Evolutionary conservation across 176 grass and related monocot species (phyloP), one percentile per base, ranked within the genome.

Genomic region (Dendrocalamus sinicus): DNA sequence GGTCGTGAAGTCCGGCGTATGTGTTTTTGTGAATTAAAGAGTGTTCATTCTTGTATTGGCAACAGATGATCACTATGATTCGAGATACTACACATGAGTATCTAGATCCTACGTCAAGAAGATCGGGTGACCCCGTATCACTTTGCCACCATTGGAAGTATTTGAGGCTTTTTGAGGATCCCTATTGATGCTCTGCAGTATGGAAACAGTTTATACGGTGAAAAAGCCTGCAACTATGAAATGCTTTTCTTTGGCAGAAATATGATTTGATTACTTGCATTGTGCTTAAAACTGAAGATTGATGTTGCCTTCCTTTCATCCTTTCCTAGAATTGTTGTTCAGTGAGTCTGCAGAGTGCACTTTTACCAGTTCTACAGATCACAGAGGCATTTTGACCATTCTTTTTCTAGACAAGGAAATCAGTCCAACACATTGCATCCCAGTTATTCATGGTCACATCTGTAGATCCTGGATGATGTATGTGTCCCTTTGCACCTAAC

Each of bases 381-480:
- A 12, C 41, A 26, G 8, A n/a, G 51, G 9, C 19, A 76, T 76
- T 35, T 40, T 3, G 10, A 5, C 45, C 48, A 10, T 53, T 23
- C 40, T 63, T 79, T 64, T 79, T 61, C 23, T 65, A 51, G 37
- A 78, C 75, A 77, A 24, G 7, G n/a, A 20, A 44, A 61, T 68
- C 59, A 50, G 11, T 68, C 51, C 52, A 70, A 60, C 22, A n/a
- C 48, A 35, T 20, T 52, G 32, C 69, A 75, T 45, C 65, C 75
- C 85, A 87, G 75, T 84, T 85, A 91, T 91, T 84, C 71, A 65
- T n/a, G 63, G 85, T 88, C 81, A 85, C 77, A 81, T 88, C 81
- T 84, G 70, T 70, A 70, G 52, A 72, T 88, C 40, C 52, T 84
- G 61, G 70, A 61, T 79, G 84, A 44, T 90, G 67, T 58, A 59